Evolutionary conservation across 495 filamentous ascomycete species (phyloP), one percentile per base, ranked within the genome.

Genomic region (Alectoria sarmentosa): DNA sequence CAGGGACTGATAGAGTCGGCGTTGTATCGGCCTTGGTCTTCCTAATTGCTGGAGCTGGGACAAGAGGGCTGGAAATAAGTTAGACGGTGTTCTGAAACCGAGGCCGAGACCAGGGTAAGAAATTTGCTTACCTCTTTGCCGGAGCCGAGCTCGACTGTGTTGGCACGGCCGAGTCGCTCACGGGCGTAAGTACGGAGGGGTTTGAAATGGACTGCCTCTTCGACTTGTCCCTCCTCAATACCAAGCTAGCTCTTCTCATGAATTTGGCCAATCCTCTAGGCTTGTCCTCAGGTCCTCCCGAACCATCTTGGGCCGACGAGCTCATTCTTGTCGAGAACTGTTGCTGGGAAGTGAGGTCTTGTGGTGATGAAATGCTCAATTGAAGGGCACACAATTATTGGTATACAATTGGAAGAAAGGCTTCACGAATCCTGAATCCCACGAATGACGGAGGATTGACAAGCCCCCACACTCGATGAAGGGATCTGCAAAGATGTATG

Each of bases 181-280:
- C 62, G 69, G 37, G 69, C 42, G 19, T 70, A 19, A 73, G 68
- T 15, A 63, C 63, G 65, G 66, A 62, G 58, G 76, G 71, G 65
- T 64, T 61, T 0, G 73, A 69, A 13, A 71, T 65, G 30, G 78
- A 68, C 60, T 73, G 63, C 57, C 75, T 69, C 65, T 82, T 80
- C 63, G 78, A 74, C 36, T 78, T 77, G 41, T 75, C 77, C 69
- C 82, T 80, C 67, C 79, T 84, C 66, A 87, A 74, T 30, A 85
- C 86, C 6, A 82, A 84, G 76, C 80, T 89, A 73, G 89, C 81
- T 67, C 83, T 80, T 61, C 80, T 81, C 58, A 90, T 71, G 46
- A 88, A 81, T 69, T 81, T 88, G 46, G 81, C 79, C 48, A 90
- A 69, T 32, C 86, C 85, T 69, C 81, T 84, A 65, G 82, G 84